Percentiles rank a stretch among this genome's conserved stretches.
phyloP scores from a whole-genome alignment of 805 yeast species.

The Naumovozyma dairenensis region DNA sequence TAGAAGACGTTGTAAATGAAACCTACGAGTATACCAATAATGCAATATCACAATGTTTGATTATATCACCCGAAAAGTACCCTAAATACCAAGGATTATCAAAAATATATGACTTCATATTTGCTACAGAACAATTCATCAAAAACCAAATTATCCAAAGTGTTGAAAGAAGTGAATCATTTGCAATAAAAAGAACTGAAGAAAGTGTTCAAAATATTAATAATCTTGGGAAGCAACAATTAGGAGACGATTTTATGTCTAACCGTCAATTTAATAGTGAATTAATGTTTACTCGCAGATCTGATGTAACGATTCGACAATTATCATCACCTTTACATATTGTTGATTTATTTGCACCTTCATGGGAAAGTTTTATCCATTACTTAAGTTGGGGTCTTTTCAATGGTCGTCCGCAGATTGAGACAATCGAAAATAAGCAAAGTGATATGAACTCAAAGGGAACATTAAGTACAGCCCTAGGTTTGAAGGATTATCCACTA shows the following conservation, averaged over 20 bases:
- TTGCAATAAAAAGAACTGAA: constrained; percentile 54
- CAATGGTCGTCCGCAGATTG: constrained; percentile 1
- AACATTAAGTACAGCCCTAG: constrained; percentile 6
- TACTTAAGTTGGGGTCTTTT: constrained; percentile 29
- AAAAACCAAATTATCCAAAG: constrained; percentile 53
- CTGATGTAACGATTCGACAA: constrained; percentile 50
- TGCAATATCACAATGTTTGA: constrained; percentile 43
- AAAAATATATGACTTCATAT: constrained; percentile 60
- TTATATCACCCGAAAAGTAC: constrained; percentile 29
- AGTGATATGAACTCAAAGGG: background rate
- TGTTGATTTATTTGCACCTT: constrained; percentile 74
- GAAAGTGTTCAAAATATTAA: constrained; percentile 54
- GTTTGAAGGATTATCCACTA: constrained; percentile 17
- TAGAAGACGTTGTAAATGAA: constrained; percentile 49
- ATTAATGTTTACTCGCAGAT: constrained; percentile 72
- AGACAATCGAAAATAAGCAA: background rate
- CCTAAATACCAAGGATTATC: constrained; percentile 49
- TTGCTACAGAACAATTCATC: constrained; percentile 56
- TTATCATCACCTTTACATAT: constrained; percentile 52
- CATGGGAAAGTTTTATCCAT: constrained; percentile 46
- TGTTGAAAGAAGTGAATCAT: constrained; percentile 55
- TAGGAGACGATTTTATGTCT: constrained; percentile 50
- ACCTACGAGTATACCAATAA: constrained; percentile 54
- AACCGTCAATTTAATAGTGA: constrained; percentile 58
- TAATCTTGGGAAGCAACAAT: constrained; percentile 47